Evolutionary conservation across 768 basidiomycete species (phyloP).

Genomic region (Boletus rubroflammeus): DNA sequence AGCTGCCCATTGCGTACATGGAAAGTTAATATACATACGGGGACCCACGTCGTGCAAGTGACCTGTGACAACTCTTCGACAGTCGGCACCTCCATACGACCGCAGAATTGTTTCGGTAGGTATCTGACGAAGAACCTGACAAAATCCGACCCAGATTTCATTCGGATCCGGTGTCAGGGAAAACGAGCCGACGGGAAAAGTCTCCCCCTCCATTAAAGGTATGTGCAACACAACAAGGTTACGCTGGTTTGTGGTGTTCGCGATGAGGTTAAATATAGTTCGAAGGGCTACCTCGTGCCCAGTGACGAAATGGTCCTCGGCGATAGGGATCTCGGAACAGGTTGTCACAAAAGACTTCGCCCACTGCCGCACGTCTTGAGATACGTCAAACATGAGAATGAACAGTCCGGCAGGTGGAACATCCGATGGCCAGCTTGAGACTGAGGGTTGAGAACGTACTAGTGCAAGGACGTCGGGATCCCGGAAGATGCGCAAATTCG

Average conservation of each 20-base stretch:
- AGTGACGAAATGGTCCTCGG: slow-evolving; percentile 43
- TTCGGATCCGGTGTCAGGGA: slow-evolving; percentile 37
- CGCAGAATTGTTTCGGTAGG: slow-evolving; percentile 44
- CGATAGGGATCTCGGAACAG: slow-evolving; percentile 43
- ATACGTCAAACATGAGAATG: slow-evolving; percentile 51
- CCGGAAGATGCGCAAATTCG: slow-evolving; percentile 55
- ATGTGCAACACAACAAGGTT: not conserved
- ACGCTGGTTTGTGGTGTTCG: slow-evolving; percentile 8
- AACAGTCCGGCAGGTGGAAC: slow-evolving; percentile 60
- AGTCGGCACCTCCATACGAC: slow-evolving; percentile 35
- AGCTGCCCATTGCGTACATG: not conserved
- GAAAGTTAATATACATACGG: slow-evolving; percentile 45
- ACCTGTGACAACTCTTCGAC: slow-evolving; percentile 52
- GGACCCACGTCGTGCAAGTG: slow-evolving; percentile 59
- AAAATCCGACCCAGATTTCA: slow-evolving; percentile 53
- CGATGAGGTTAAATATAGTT: slow-evolving; percentile 31
- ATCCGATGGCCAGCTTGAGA: slow-evolving; percentile 52
- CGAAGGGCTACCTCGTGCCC: slow-evolving; percentile 47
- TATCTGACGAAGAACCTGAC: slow-evolving; percentile 47
- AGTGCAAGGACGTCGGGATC: slow-evolving; percentile 43
- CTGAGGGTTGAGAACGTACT: slow-evolving; percentile 25
- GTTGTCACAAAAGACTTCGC: slow-evolving; percentile 45
- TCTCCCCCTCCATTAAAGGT: slow-evolving; percentile 4
- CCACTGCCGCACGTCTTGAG: slow-evolving; percentile 53
- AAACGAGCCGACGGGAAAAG: slow-evolving; percentile 5